Conservation (phyloP, 106 monocot species). For the Posidonia australis region DNA sequence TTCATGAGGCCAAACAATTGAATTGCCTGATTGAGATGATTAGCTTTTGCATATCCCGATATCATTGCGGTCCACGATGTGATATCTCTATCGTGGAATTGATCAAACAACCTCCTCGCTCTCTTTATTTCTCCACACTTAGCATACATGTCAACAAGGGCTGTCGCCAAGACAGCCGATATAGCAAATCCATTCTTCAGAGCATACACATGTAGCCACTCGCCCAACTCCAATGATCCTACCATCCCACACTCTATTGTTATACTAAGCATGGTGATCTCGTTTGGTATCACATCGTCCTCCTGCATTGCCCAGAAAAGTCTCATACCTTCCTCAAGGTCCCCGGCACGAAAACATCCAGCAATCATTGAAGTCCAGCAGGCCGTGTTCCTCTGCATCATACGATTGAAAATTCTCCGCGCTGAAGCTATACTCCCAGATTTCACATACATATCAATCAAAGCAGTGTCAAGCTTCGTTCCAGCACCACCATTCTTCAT, state of each 20-base stretch:
- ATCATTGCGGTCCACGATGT: conserved; percentile 48
- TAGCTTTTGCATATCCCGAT: conserved; percentile 33
- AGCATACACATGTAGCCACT: conserved; percentile 39
- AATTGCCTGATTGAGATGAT: conserved; percentile 26
- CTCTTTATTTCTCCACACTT: conserved; percentile 33
- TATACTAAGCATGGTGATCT: conserved; percentile 44
- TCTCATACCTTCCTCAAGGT: conserved; percentile 18
- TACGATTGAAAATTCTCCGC: conserved; percentile 29
- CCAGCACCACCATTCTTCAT: conserved; percentile 14
- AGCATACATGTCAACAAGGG: conserved; percentile 52
- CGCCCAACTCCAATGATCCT: conserved; percentile 19
- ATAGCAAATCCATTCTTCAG: conserved; percentile 30
- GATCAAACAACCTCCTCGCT: conserved; percentile 40
- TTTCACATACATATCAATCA: conserved; percentile 54
- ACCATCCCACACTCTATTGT: conserved; percentile 27
- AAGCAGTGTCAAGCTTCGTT: conserved; percentile 13
- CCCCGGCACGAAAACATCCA: conserved; percentile 16
- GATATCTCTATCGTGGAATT: conserved; percentile 29
- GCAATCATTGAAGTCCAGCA: conserved; percentile 52
- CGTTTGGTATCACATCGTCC: conserved; percentile 35
- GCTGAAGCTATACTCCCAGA: conserved; percentile 29
- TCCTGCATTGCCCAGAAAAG: conserved; percentile 33
- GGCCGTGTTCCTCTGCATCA: conserved; percentile 22
- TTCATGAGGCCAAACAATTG: conserved; percentile 37
- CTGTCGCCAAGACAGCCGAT: conserved; percentile 22